Percentiles rank a stretch among this genome's conserved stretches.
Conservation (phyloP, 2,329 filamentous ascomycete genomes). For the Calonectria hawksworthii region DNA sequence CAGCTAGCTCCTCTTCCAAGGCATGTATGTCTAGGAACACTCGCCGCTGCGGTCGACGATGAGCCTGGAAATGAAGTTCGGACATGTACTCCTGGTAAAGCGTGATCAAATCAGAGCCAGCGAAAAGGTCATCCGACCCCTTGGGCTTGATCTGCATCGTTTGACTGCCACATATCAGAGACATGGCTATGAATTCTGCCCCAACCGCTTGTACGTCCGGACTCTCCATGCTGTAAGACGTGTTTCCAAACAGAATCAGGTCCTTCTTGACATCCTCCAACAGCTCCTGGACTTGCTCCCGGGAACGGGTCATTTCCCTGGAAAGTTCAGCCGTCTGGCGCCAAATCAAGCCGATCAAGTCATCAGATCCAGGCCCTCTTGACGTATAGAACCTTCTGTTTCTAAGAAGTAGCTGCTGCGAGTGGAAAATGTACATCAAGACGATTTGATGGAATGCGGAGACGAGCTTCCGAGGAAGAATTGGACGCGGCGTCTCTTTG, state of each 20-base stretch:
- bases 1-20: background rate
- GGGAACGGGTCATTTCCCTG: background rate
- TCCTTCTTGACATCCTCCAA: constrained; percentile 2
- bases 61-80: background rate
- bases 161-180: background rate
- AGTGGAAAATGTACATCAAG: background rate
- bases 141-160: background rate
- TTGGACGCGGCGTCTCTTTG: background rate
- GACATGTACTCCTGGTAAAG: constrained; percentile 6
- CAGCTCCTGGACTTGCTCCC: background rate
- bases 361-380: background rate
- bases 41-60: background rate
- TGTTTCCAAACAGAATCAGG: background rate
- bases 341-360: background rate
- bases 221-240: background rate
- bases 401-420: background rate
- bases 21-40: background rate
- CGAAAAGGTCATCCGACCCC: background rate
- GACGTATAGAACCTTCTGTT: background rate
- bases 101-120: background rate
- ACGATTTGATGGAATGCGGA: constrained; percentile 8
- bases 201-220: background rate
- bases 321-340: background rate
- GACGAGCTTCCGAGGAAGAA: background rate
- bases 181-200: background rate